Evolutionary conservation across 306 rosid species (phyloP).

Genomic region (Cyamopsis tetragonoloba): DNA sequence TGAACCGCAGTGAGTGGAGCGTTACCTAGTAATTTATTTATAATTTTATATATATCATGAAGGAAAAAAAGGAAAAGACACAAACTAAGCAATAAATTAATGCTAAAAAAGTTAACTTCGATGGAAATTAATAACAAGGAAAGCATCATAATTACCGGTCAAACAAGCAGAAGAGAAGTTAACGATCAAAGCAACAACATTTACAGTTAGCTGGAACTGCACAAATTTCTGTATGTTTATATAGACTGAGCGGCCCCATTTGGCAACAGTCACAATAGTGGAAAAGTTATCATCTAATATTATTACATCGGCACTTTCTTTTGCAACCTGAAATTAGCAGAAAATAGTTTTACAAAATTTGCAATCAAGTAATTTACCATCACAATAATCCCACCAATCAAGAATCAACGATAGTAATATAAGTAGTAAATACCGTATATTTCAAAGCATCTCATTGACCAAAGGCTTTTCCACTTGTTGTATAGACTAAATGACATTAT

Average conservation of each 20-base stretch:
- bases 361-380: background rate
- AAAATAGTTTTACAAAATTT: slow-evolving; percentile 18
- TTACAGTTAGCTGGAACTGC: slow-evolving; percentile 96
- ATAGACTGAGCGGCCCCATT: slow-evolving; percentile 99
- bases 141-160: slow-evolving; percentile 55
- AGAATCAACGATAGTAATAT: slow-evolving; percentile 24
- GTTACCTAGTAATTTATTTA: slow-evolving; percentile 55
- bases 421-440: no score
- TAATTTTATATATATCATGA: slow-evolving; percentile 11
- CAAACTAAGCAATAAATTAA: background rate
- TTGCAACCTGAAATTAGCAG: slow-evolving; percentile 73
- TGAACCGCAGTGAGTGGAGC: slow-evolving; percentile 99
- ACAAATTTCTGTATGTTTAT: slow-evolving; percentile 94
- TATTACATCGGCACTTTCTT: slow-evolving; percentile 96
- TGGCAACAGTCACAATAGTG: slow-evolving; percentile 89
- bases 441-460: background rate
- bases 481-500: background rate
- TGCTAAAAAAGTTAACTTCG: background rate
- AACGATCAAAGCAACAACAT: slow-evolving; percentile 91
- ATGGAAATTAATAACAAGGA: slow-evolving; percentile 15
- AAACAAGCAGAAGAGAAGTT: slow-evolving; percentile 95
- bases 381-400: slow-evolving; percentile 10
- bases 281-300: slow-evolving; percentile 95
- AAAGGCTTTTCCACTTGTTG: background rate
- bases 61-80: background rate